Conservation (phyloP, 805 yeast genomes). For the Candida coleopterorum region DNA sequence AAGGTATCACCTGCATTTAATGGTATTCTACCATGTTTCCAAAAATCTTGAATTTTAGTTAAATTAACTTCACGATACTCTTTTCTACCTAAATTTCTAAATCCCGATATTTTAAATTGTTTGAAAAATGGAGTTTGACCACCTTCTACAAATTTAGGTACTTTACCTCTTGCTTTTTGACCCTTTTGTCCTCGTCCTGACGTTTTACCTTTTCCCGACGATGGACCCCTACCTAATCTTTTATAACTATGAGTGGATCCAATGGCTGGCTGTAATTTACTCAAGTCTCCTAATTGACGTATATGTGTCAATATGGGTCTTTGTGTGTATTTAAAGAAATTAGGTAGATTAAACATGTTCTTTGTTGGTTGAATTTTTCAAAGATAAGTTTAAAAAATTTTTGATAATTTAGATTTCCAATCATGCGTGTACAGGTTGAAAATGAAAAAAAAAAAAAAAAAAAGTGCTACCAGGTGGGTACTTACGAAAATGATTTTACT, state of each 20-base stretch:
- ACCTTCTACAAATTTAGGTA: conserved; percentile 95
- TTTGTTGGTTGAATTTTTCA: background rate
- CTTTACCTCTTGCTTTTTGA: conserved; percentile 91
- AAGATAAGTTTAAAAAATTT: background rate
- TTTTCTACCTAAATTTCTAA: conserved; percentile 58
- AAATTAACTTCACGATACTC: conserved; percentile 59
- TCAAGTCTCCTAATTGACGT: conserved; percentile 45
- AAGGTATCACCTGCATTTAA: conserved; percentile 58
- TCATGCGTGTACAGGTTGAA: background rate
- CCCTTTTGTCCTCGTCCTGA: conserved; percentile 98
- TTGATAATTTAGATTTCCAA: background rate
- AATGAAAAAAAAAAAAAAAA: background rate
- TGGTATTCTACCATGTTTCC: conserved; percentile 60
- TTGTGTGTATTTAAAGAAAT: background rate
- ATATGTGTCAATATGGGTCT: background rate
- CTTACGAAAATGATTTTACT: background rate
- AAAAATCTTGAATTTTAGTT: conserved; percentile 64
- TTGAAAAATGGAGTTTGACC: conserved; percentile 93
- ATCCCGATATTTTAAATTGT: conserved; percentile 85
- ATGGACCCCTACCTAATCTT: conserved; percentile 94
- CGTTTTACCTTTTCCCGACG: conserved; percentile 89
- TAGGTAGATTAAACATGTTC: conserved; percentile 6
- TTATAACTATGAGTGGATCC: conserved; percentile 59
- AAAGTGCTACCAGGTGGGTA: background rate
- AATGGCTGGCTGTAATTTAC: conserved; percentile 52